These are phyloP conservation scores for Medakamo hakoo DNA, from an alignment of 139 green algal genomes.

Conservation along the genomic window DNA sequence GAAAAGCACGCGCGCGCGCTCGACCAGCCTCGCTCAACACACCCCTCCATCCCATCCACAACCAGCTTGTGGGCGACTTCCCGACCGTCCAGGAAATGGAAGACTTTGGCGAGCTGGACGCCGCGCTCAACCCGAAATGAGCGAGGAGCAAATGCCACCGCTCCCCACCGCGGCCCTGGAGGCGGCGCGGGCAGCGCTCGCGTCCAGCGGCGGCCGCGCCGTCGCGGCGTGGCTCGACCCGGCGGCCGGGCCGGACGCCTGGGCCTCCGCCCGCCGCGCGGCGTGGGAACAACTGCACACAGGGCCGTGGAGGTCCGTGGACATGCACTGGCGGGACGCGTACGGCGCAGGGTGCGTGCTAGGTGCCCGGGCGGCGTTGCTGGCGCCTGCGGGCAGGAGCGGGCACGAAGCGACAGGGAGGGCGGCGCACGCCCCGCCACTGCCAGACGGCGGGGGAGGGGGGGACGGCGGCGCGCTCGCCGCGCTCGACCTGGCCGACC, in stretches of 20 bases:
- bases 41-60: neutral
- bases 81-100: slow-evolving; percentile 22
- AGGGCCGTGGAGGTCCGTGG: slow-evolving; percentile 61
- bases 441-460: neutral
- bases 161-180: neutral
- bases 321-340: slow-evolving; percentile 53
- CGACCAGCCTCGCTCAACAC: too few species aligned
- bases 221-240: slow-evolving; percentile 5
- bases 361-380: slow-evolving; percentile 7
- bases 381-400: neutral
- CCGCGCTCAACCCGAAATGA: neutral
- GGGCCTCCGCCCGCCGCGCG: neutral
- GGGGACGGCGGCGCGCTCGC: neutral
- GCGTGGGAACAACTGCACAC: slow-evolving; percentile 75
- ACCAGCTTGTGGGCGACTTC: neutral
- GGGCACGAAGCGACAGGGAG: neutral
- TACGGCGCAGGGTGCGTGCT: slow-evolving; percentile 49
- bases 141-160: neutral
- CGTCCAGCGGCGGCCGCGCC: neutral
- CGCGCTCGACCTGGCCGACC: slow-evolving; percentile 44
- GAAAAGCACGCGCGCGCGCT: neutral
- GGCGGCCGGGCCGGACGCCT: neutral
- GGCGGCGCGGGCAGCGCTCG: neutral
- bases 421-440: neutral
- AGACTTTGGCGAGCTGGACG: slow-evolving; percentile 21